Evolutionary conservation across 805 yeast species (phyloP), one percentile per base, ranked within the genome.

Genomic region (Saturnispora kantuleensis): DNA sequence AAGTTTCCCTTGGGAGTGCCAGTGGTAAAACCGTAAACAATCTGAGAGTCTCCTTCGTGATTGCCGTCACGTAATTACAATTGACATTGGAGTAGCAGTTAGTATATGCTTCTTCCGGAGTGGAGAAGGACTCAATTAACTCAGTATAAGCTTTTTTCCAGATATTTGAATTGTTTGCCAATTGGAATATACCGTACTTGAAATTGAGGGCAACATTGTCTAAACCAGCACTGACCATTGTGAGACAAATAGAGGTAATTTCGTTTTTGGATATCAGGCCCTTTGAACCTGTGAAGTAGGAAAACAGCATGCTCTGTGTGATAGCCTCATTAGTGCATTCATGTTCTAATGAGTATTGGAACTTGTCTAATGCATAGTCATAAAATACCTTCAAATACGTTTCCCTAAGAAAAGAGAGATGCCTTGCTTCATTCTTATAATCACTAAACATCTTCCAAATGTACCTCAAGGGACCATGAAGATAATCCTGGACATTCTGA

Each of bases 211-310:
- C 80, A 0, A 81, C 74, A 50, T 84, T 83, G 56, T 83, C 90
- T 18, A 83, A 62, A 0, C 93, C 93, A 8, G 89, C 93, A 52
- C 87, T 79, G 0, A 83, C 80, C 81, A 82, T 76, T 0, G 89
- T 79, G 35, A 83, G 63, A 55, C 89, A 82, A 5, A 80, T 69
- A 38, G 84, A 75, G 8, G 62, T 59, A 10, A 70, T 47, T 21
- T 52, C 51, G 26, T 46, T 56, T 3, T 36, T 13, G 4, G 48
- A 40, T 5, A 52, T 21, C 6, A 10, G 35, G 10, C 21, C 39
- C 35, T 35, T 50, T 17, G 38, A 45, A 28, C 44, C 49, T 41
- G 47, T 47, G 35, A 55, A 53, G 34, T 60, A 62, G 31, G 51
- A 50, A 39, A 59, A 62, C 41, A 56, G 58, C 16, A 61, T n/a